Base-by-base conservation (phyloP, 2,329 filamentous ascomycete species). In the Sporothrix pallida region DNA sequence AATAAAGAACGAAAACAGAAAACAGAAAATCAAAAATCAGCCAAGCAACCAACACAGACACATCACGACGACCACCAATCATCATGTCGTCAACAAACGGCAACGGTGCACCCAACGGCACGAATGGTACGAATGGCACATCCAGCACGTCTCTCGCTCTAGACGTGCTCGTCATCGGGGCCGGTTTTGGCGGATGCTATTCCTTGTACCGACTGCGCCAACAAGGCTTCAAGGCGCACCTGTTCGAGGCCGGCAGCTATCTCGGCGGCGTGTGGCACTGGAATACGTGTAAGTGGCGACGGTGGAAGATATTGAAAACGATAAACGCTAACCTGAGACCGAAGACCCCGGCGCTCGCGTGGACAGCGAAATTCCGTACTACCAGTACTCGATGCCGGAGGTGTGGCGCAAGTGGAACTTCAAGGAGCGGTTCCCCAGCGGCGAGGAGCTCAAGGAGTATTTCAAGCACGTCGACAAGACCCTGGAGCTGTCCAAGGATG, bases 321-420 rank as follows among this genome's bases (percentile, higher is more conserved):
- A 46, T 7, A 46, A 6, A 46, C 44, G 12, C 44, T 7, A 46
- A 26, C 23, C 23, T 26, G 23, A 26, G 23, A 26, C 23, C 23
- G 3, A 26, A 26, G 23, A 26, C 23, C 23, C 23, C 23, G 23
- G 23, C 23, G 23, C 23, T 26, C 23, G 23, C 23, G 23, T 26
- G 23, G 23, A 26, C 23, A 26, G 79, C 1, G 78, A 80, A 70
- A 70, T 72, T 9, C 78, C 80, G 6, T 78, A 80, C 12, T 84
- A 83, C 79, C 79, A 83, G 70, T 79, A 83, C 72, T 79, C 77
- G 2, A 54, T 80, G 8, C 79, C 78, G 0, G 82, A 84, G 46
- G 79, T 84, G 2, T 86, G 80, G 78, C 80, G 82, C 31, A 81
- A 82, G 62, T 88, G 83, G 82, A 81, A 79, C 20, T 88, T 84